Base-by-base conservation (phyloP, 176 grass and related monocot genomes). In the Triticum dicoccoides region DNA sequence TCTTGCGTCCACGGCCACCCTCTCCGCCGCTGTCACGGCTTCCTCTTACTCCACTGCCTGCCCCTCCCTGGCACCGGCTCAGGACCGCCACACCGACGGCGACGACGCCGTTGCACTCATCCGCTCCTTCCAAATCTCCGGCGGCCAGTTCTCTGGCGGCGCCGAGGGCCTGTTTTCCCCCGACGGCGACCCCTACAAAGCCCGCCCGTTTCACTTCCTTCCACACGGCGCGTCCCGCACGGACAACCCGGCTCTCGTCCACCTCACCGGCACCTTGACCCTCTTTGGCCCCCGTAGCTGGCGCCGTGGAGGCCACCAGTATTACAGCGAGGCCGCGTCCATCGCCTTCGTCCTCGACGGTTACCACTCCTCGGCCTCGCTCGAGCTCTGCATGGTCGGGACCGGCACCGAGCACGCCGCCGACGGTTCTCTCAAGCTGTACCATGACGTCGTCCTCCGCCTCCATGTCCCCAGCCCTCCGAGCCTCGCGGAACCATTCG, bases 321-420 rank as follows among this genome's bases (percentile, higher is more conserved):
- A 3, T 20, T 61, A 30, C 64, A 0, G 11, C 5, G 0, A 49
- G 45, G 45, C 8, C 1, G 39, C 64, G 29, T 5, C 59, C 6
- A 69, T 75, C 1, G 29, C 79, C 30, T 87, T 87, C 44, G 9
- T 21, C 32, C 77, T 87, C 69, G n/a, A 82, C 2, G 86, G 51
- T 18, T 54, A 17, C 51, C 15, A 54, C 15, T 54, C 51, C 51
- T 54, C 51, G 14, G 51, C 51, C 17, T 34, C 52, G 17, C 62
- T 1, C 9, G 61, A 88, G 11, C 84, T 96, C 8, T 96, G 91
- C 82, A 90, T 97, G 89, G 13, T 42, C 15, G 91, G 89, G 17
- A 89, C 18, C 3, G 89, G 87, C 45, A 37, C 34, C 42, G 56
- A 82, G 4, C 4, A 27, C 33, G 65, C 14, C 0, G 18, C 54